Evolutionary conservation across 345 rosid species (phyloP), one percentile per base, ranked within the genome.

Genomic region (Cardamine resedifolia): DNA sequence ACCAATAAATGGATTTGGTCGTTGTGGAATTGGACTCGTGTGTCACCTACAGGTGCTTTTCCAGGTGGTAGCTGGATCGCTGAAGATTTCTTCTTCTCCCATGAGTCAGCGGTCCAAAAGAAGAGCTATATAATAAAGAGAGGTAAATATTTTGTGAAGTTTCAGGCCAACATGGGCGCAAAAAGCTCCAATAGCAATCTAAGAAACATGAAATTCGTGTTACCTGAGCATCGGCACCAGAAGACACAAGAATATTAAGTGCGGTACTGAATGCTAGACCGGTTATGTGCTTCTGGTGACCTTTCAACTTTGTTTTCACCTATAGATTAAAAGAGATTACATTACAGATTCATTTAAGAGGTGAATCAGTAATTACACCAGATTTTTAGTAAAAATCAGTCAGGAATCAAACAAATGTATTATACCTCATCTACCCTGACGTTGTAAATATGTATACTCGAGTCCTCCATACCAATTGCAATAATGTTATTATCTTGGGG

Each of bases 161-260:
- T 57, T 4, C 4, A 43, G 3, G 67, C 48, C 14, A 19, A 49
- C 36, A 48, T 16, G 55, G 2, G 60, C 6, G 2, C 3, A 1
- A 50, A 50, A 24, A 28, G 47, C 56, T 39, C 12, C 44, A 48
- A 34, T 16, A 39, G 24, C 26, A 60, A 60, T 18, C n/a, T 14
- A 8, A 20, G 50, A 69, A 34, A 45, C 56, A 28, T 23, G 47
- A 41, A 18, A 12, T 26, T 14, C 27, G 12, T 5, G 73, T 81
- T 59, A 88, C 98, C 88, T 87, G 96, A 76, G 96, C 87, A 85
- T 92, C 98, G 12, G 93, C 96, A 30, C 96, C 98, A 4, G 96
- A 84, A 19, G 98, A 92, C 58, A 90, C 90, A 15, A 92, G 80
- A 48, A 78, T 68, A 62, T 86, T 88, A 51, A 86, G 84, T 47